These are phyloP conservation scores for Lachnellula suecica DNA, from an alignment of 2,329 filamentous ascomycete genomes.

Conservation along the genomic window DNA sequence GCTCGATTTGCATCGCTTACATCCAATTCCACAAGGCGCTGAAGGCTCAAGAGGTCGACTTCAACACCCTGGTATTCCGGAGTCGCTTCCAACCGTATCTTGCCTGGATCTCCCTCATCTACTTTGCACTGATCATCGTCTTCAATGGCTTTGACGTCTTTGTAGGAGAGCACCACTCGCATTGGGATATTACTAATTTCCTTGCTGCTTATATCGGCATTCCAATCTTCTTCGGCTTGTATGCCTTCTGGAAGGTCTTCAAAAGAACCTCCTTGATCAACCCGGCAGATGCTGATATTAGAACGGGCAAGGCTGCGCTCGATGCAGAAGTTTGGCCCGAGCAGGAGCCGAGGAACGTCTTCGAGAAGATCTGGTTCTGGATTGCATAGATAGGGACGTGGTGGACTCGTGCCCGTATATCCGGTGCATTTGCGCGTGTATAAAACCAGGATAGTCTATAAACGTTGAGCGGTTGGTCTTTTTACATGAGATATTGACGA, in stretches of 20 bases:
- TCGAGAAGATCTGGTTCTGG: conserved; percentile 46
- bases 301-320: conserved; percentile 43
- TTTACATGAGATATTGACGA: too few species aligned
- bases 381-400: conserved; percentile 34
- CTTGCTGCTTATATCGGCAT: conserved; percentile 76
- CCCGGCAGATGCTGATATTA: conserved; percentile 42
- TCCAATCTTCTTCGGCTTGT: conserved; percentile 67
- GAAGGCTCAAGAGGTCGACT: conserved; percentile 65
- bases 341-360: conserved; percentile 39
- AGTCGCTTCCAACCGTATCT: conserved; percentile 69
- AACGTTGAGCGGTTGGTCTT: too few species aligned
- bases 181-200: conserved; percentile 71
- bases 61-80: conserved; percentile 68
- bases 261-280: conserved; percentile 54
- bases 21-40: conserved; percentile 71
- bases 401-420: neutral
- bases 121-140: conserved; percentile 69
- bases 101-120: conserved; percentile 62
- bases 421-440: neutral
- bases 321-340: conserved; percentile 41
- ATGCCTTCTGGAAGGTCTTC: conserved; percentile 68
- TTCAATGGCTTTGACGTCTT: conserved; percentile 78
- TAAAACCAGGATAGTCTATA: too few species aligned
- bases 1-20: conserved; percentile 68
- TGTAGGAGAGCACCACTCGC: conserved; percentile 49